Evolutionary conservation across 2,329 filamentous ascomycete genomes (phyloP).

Genomic region (Grosmannia huntii): DNA sequence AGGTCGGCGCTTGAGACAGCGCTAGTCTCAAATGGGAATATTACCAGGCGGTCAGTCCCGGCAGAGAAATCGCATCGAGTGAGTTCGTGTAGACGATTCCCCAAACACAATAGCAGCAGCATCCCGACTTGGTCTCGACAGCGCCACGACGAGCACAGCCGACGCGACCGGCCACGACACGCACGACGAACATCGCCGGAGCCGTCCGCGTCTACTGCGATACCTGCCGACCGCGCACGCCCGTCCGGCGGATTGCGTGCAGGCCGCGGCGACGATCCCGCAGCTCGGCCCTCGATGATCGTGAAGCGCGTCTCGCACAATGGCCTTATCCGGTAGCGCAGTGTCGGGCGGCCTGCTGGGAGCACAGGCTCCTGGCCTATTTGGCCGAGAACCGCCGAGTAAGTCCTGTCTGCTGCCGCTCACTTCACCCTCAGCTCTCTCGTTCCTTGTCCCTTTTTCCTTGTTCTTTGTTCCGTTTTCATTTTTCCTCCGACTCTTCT

Average conservation of each 20-base stretch:
- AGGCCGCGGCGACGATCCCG: not conserved
- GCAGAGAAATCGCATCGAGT: slow-evolving; percentile 6
- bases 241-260: not conserved
- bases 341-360: slow-evolving; percentile 2
- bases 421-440: not conserved
- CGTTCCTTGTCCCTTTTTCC: not conserved
- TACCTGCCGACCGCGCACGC: not conserved
- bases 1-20: not conserved
- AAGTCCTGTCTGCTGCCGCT: not conserved
- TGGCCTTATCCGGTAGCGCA: slow-evolving; percentile 7
- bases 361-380: not conserved
- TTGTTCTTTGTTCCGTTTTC: not conserved
- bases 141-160: not conserved
- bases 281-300: slow-evolving; percentile 2
- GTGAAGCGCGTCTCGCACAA: slow-evolving; percentile 5
- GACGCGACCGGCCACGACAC: not conserved
- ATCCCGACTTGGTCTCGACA: not conserved
- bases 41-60: slow-evolving; percentile 4
- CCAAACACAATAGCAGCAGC: not conserved
- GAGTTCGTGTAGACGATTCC: not conserved
- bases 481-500: not conserved
- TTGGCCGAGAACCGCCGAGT: not conserved
- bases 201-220: not conserved
- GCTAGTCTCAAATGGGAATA: not conserved
- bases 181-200: not conserved